These are phyloP conservation scores for Trichoderma breve DNA, from an alignment of 2,329 filamentous ascomycete genomes.

Conservation along the genomic window DNA sequence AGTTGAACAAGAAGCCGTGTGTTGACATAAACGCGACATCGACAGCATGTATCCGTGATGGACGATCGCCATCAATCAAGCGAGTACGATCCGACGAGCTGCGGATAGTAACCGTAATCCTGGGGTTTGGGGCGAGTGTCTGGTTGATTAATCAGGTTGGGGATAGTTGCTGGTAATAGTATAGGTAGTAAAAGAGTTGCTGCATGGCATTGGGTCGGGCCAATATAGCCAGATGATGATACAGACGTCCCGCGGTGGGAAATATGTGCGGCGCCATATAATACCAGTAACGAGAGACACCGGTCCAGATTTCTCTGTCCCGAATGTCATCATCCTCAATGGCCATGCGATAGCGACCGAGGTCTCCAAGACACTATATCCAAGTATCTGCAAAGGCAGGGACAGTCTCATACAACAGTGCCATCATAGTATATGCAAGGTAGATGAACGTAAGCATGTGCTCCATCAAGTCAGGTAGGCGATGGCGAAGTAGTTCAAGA, in stretches of 20 bases:
- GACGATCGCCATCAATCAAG: slow-evolving; percentile 53
- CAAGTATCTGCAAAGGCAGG: slow-evolving; percentile 80
- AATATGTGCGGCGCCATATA: slow-evolving; percentile 73
- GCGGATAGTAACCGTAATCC: slow-evolving; percentile 62
- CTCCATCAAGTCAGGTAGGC: slow-evolving; percentile 72
- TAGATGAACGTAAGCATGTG: slow-evolving; percentile 91
- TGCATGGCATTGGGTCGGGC: slow-evolving; percentile 66
- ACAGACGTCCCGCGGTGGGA: slow-evolving; percentile 72
- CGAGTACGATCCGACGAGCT: slow-evolving; percentile 52
- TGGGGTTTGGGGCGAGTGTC: slow-evolving; percentile 60
- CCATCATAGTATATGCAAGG: slow-evolving; percentile 83
- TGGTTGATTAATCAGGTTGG: slow-evolving; percentile 54
- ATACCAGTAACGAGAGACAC: slow-evolving; percentile 80
- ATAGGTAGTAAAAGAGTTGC: slow-evolving; percentile 66
- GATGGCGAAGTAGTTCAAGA: slow-evolving; percentile 69
- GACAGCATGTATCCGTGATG: not conserved
- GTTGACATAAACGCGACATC: not conserved
- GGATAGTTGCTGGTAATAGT: slow-evolving; percentile 43
- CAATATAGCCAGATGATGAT: slow-evolving; percentile 83
- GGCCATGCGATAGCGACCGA: slow-evolving; percentile 65
- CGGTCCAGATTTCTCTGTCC: slow-evolving; percentile 77
- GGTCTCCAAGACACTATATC: slow-evolving; percentile 86
- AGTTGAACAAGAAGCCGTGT: not conserved
- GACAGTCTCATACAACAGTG: slow-evolving; percentile 78
- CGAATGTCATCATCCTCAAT: slow-evolving; percentile 78